These are phyloP conservation scores for Stylosanthes scabra DNA, from an alignment of 331 rosid species.

Conservation along the genomic window DNA sequence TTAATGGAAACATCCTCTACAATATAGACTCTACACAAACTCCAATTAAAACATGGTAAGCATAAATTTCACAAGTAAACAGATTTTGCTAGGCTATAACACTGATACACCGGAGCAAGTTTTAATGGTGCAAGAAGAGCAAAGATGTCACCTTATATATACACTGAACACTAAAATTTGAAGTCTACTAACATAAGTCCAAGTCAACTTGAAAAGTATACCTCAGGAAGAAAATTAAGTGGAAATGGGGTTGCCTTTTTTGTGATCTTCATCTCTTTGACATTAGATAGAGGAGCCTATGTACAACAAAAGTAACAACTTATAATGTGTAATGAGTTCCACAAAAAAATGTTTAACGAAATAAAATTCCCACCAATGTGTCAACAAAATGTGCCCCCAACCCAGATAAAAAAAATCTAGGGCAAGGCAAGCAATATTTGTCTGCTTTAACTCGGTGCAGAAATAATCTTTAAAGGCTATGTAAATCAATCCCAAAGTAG, in stretches of 20 bases:
- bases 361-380: slow-evolving; percentile 24
- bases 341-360: background rate
- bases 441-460: background rate
- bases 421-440: slow-evolving; percentile 2
- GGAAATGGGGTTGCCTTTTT: slow-evolving; percentile 70
- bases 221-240: slow-evolving; percentile 91
- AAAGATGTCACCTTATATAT: slow-evolving; percentile 2
- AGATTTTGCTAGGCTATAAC: slow-evolving; percentile 27
- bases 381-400: slow-evolving; percentile 17
- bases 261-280: slow-evolving; percentile 71
- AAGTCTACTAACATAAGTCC: slow-evolving; percentile 16
- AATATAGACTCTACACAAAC: slow-evolving; percentile 26
- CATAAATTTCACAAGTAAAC: slow-evolving; percentile 8
- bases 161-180: slow-evolving; percentile 10
- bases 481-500: background rate
- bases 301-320: slow-evolving; percentile 26
- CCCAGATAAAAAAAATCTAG: background rate
- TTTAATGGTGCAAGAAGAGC: slow-evolving; percentile 22
- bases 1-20: slow-evolving; percentile 1
- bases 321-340: slow-evolving; percentile 1
- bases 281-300: slow-evolving; percentile 84
- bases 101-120: background rate
- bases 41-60: slow-evolving; percentile 20
- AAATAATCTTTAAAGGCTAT: background rate
- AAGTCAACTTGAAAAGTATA: slow-evolving; percentile 46